Base-by-base conservation (phyloP, 768 basidiomycete species). In the Psilocybe tampanensis region DNA sequence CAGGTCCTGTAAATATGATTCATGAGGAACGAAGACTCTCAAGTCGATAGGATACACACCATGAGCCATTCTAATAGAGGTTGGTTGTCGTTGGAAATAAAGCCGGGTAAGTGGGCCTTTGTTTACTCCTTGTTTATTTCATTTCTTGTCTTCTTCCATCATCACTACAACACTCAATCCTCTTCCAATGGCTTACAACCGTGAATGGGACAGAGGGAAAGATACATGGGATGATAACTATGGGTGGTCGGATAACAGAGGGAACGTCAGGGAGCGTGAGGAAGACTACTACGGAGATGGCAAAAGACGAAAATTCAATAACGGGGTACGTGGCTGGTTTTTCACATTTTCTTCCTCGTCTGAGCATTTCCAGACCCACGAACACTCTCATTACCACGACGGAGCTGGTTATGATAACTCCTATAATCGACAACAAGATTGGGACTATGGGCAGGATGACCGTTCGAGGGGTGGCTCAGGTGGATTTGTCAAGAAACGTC, bases 161-260 rank as follows among this genome's bases (percentile, higher is more conserved):
- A 60, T 52, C 47, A 44, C 51, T 47, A 29, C 22, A 23, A 52
- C 47, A 58, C 61, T 63, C 66, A 65, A 60, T 67, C 39, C 21
- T 41, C 44, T 45, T 41, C 41, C 61, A 71, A 90, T 91, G 89
- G 80, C 88, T 48, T 84, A 88, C 73, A 89, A 89, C 73, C 86
- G 92, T 61, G 90, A 93, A 78, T 93, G 92, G 92, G 90, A 92
- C 75, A 82, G 81, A 71, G 91, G 90, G 50, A 92, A 92, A 72
- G 82, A 85, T 44, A 41, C 70, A 45, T 86, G 84, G 84, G 65
- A 72, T 56, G 82, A 86, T 44, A 64, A 70, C n/a, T 56, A 66
- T 63, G 64, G 69, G 29, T 83, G 81, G 78, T 70, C 71, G 55
- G 62, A 70, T 19, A 58, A 63, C 34, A 72, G 74, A 55, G 72